Conservation (phyloP, 805 yeast genomes). For the Candida loeiensis region DNA sequence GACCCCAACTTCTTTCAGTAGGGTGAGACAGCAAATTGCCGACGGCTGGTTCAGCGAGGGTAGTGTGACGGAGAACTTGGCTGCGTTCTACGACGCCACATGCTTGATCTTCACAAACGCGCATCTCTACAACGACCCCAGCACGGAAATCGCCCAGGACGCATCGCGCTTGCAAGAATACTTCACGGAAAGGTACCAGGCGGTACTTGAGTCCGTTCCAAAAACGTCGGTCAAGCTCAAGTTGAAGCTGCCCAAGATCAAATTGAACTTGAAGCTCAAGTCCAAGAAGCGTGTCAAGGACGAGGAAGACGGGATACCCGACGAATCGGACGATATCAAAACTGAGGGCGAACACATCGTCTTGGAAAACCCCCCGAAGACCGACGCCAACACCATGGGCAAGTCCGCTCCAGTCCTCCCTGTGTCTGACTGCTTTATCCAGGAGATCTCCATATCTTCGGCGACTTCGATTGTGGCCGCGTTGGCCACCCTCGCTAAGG, state of each 20-base stretch:
- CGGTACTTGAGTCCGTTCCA: slow-evolving; percentile 23
- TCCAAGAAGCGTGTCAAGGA: slow-evolving; percentile 14
- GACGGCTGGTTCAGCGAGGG: slow-evolving; percentile 5
- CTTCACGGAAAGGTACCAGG: slow-evolving; percentile 41
- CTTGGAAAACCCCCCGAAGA: slow-evolving; percentile 16
- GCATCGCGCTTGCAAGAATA: slow-evolving; percentile 56
- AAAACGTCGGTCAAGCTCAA: slow-evolving; percentile 24
- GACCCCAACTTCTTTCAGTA: slow-evolving; percentile 69
- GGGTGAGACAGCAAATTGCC: slow-evolving; percentile 48
- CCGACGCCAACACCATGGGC: slow-evolving; percentile 21
- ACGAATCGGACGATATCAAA: slow-evolving; percentile 6
- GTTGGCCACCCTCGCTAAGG: slow-evolving; percentile 11
- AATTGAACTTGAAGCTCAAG: slow-evolving; percentile 26
- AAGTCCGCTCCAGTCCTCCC: slow-evolving; percentile 25
- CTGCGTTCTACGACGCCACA: slow-evolving; percentile 56
- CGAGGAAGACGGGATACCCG: slow-evolving; percentile 15
- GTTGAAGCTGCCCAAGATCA: slow-evolving; percentile 25
- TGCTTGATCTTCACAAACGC: slow-evolving; percentile 75
- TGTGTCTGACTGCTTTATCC: slow-evolving; percentile 33
- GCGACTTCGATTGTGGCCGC: slow-evolving; percentile 14
- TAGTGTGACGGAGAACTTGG: slow-evolving; percentile 28
- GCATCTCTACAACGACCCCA: slow-evolving; percentile 68
- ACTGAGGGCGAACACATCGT: slow-evolving; percentile 6
- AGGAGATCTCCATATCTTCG: slow-evolving; percentile 35
- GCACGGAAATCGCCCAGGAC: slow-evolving; percentile 68